phyloP scores from a whole-genome alignment of 768 basidiomycete genomes.

The Boletus patriciae region DNA sequence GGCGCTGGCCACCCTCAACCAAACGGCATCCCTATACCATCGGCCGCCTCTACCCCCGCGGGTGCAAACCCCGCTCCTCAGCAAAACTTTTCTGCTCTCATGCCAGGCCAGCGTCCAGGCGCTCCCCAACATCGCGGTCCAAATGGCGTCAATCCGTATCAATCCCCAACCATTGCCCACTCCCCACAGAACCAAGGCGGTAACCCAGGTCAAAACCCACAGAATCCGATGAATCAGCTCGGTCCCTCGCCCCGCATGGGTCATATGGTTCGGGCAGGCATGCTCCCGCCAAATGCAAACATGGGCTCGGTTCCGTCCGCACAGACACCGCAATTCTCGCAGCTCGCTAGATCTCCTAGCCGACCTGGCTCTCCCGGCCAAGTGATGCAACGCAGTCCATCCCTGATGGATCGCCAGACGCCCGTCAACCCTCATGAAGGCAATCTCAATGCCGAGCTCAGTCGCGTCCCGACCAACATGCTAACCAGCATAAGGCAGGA shows the following conservation, averaged over 20 bases:
- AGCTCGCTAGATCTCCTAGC: slow-evolving; percentile 56
- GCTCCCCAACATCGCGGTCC: slow-evolving; percentile 43
- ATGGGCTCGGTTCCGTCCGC: slow-evolving; percentile 38
- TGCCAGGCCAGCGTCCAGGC: slow-evolving; percentile 35
- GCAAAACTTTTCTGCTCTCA: slow-evolving; percentile 36
- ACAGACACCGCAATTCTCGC: slow-evolving; percentile 44
- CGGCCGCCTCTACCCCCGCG: slow-evolving; percentile 25
- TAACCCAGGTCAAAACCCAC: slow-evolving; percentile 32
- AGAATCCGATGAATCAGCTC: slow-evolving; percentile 48
- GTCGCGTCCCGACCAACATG: slow-evolving; percentile 35
- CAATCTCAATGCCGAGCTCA: slow-evolving; percentile 43
- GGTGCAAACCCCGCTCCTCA: slow-evolving; percentile 33
- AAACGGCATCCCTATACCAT: slow-evolving; percentile 45
- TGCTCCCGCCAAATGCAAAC: slow-evolving; percentile 48
- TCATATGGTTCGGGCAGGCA: slow-evolving; percentile 45
- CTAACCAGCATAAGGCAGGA: slow-evolving; percentile 44
- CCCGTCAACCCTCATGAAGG: slow-evolving; percentile 31
- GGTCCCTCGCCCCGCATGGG: slow-evolving; percentile 54
- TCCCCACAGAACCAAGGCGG: slow-evolving; percentile 51
- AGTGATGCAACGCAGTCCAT: slow-evolving; percentile 59
- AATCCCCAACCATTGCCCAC: slow-evolving; percentile 63
- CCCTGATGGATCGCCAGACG: slow-evolving; percentile 48
- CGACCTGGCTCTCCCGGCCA: slow-evolving; percentile 54
- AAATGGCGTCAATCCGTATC: slow-evolving; percentile 52
- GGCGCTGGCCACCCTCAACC: slow-evolving; percentile 41